phyloP scores from a whole-genome alignment of 495 filamentous ascomycete genomes.

The Penicillium pulvis region DNA sequence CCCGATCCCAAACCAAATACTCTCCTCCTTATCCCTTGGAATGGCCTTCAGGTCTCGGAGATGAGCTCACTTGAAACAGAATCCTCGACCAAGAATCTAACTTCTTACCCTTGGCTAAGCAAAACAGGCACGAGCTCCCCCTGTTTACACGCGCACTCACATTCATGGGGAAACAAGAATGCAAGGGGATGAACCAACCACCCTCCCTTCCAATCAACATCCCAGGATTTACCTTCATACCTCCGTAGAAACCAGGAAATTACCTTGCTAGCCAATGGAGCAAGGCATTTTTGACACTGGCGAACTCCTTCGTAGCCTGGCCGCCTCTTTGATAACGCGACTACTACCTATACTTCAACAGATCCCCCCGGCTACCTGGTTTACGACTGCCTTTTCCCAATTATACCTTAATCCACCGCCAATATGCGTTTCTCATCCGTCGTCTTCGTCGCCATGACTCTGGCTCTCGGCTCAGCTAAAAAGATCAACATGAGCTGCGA shows the following conservation, averaged over 20 bases:
- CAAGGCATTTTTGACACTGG: conserved; percentile 17
- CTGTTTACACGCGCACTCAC: conserved; percentile 22
- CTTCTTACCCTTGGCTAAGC: background rate
- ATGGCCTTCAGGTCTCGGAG: background rate
- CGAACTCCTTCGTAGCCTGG: conserved; percentile 17
- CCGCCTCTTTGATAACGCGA: conserved; percentile 5
- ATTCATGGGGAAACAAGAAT: conserved; percentile 26
- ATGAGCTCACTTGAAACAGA: conserved; percentile 1
- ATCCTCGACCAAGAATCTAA: background rate
- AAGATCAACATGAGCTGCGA: conserved; percentile 37
- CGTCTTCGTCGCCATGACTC: conserved; percentile 21
- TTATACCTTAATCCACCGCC: conserved; percentile 5
- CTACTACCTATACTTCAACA: conserved; percentile 12
- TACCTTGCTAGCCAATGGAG: conserved; percentile 14
- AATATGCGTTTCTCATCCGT: conserved; percentile 38
- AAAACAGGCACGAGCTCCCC: conserved; percentile 11
- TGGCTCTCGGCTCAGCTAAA: conserved; percentile 27
- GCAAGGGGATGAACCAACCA: conserved; percentile 26
- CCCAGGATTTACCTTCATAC: conserved; percentile 14
- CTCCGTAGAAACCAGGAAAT: conserved; percentile 5
- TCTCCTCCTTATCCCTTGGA: background rate
- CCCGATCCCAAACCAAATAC: background rate
- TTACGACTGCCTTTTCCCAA: background rate
- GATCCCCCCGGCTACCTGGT: conserved; percentile 3
- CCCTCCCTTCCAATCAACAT: conserved; percentile 16